Conservation (phyloP, 768 basidiomycete species). For the Russula abietina region DNA sequence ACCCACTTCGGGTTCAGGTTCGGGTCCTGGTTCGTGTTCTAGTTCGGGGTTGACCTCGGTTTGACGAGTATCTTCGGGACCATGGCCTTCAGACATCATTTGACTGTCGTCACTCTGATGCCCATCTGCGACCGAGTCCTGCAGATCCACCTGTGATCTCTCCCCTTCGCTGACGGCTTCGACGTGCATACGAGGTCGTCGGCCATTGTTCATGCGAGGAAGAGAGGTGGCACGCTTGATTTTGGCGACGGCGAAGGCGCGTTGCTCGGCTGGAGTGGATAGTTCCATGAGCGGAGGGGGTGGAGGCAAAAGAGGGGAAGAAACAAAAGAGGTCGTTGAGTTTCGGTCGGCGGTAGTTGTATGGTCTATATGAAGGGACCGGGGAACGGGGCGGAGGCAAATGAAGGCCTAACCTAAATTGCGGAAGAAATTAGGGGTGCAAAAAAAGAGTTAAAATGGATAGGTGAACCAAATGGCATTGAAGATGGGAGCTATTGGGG, state of each 20-base stretch:
- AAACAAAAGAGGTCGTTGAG: conserved; percentile 5
- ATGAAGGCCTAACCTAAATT: too few relatives aligned
- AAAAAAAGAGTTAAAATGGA: too few relatives aligned
- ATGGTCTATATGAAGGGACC: conserved; percentile 20
- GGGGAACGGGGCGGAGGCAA: conserved; percentile 3
- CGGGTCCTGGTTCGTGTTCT: conserved; percentile 1
- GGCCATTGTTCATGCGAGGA: conserved; percentile 86
- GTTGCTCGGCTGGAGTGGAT: conserved; percentile 60
- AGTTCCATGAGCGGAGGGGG: conserved; percentile 32
- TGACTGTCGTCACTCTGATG: conserved; percentile 16
- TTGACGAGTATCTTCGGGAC: background rate
- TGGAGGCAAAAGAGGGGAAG: background rate
- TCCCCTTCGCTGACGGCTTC: conserved; percentile 82
- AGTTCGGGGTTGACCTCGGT: conserved; percentile 7
- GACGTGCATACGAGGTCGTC: conserved; percentile 80
- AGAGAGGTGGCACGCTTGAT: conserved; percentile 88
- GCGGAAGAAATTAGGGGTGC: too few relatives aligned
- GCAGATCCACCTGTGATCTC: conserved; percentile 38
- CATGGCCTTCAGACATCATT: conserved; percentile 14
- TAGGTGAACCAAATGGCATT: too few relatives aligned
- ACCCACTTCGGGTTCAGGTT: conserved; percentile 10
- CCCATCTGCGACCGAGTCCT: conserved; percentile 25
- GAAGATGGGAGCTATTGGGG: too few relatives aligned
- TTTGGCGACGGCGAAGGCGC: conserved; percentile 82
- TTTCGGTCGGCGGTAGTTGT: background rate